phyloP scores from a whole-genome alignment of 371 early-diverging fungal species.

The Entomophthora muscae region DNA sequence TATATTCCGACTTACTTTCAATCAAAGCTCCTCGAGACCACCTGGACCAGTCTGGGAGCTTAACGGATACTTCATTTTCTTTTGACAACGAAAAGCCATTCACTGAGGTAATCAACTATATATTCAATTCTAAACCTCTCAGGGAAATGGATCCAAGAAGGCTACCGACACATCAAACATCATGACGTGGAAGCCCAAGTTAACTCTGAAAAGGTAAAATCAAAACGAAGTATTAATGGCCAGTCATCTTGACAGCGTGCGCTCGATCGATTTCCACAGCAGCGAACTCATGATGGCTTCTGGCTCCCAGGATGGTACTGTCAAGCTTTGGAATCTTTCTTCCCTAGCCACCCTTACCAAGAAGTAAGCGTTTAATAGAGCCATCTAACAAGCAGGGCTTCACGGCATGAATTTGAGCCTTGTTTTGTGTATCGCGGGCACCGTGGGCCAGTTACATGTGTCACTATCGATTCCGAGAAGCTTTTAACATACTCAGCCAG shows the following conservation, averaged over 20 bases:
- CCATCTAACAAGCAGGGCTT: slow-evolving; percentile 2
- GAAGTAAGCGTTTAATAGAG: not conserved
- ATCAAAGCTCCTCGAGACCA: not conserved
- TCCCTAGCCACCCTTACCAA: slow-evolving; percentile 9
- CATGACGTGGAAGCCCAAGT: slow-evolving; percentile 37
- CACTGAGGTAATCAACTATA: not conserved
- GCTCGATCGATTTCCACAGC: slow-evolving; percentile 50
- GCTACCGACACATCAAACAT: slow-evolving; percentile 10
- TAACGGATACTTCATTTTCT: not conserved
- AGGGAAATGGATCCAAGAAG: not conserved
- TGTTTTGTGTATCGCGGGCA: slow-evolving; percentile 68
- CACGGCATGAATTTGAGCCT: slow-evolving; percentile 38
- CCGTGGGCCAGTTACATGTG: slow-evolving; percentile 38
- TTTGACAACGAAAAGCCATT: not conserved
- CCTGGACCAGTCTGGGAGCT: not conserved
- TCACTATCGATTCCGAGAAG: slow-evolving; percentile 40
- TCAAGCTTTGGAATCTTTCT: slow-evolving; percentile 41
- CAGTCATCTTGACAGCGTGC: slow-evolving; percentile 68
- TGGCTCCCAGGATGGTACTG: slow-evolving; percentile 70
- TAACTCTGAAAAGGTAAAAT: slow-evolving; percentile 35
- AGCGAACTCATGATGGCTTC: slow-evolving; percentile 37
- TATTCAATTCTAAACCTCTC: not conserved
- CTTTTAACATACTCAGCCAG: slow-evolving; percentile 48
- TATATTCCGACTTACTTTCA: not conserved
- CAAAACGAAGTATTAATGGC: not conserved